Evolutionary conservation across 257 asterid species (phyloP), one percentile per base, ranked within the genome.

Genomic region (Fraxinus anomala): DNA sequence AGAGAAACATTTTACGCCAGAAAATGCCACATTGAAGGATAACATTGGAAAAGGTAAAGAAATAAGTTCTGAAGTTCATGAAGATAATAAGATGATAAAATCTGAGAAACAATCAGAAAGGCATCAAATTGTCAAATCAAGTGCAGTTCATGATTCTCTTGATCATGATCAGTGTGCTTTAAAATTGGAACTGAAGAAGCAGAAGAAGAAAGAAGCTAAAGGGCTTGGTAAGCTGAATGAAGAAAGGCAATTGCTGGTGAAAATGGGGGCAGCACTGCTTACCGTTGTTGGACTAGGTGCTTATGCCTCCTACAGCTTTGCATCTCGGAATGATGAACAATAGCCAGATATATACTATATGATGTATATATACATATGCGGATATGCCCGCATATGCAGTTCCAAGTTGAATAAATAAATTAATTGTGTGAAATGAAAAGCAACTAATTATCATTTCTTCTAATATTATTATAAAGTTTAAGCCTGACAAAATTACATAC

Each of bases 241-340:
- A 79, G 97, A 89, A 68, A 83, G 88, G 77, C 92, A 85, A 65
- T 61, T 90, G 85, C 77, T 94, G 82, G 91, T 91, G 77, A 92
- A 90, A 77, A 82, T 89, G 80, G 96, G 92, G 16, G 97, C 65
- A 0, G 94, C 94, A 1, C 87, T 88, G 86, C 85, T 92, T 28
- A 94, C 92, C 26, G 83, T 91, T 28, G 84, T 87, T 79, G 86
- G 94, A 5, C 78, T 94, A 11, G 90, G 91, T 13, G 89, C 90
- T 73, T 89, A 85, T 40, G 81, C 85, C 70, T 84, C 88, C 76
- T 83, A 85, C 88, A 82, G 76, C 56, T 84, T 81, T 73, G 82
- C 80, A 68, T 56, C 86, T 17, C 76, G 73, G 72, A 80, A 82
- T 16, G 77, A 80, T 54, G 77, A 74, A 72, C 69, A 37, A 63